Evolutionary conservation across 257 asterid species (phyloP).

Genomic region (Datura wrightii): DNA sequence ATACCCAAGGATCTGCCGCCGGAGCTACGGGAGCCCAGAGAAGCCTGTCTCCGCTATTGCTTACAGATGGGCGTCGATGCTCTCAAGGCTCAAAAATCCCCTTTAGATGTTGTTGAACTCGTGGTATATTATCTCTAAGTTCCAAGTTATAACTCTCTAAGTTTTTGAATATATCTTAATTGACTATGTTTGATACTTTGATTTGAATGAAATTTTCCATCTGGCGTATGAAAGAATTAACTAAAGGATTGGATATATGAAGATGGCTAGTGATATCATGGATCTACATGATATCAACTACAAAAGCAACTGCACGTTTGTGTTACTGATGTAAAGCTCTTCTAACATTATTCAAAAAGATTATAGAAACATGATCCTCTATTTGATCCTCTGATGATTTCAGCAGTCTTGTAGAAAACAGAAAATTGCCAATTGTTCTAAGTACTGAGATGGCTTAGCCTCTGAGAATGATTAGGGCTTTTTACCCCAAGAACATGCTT

Average conservation of each 20-base stretch:
- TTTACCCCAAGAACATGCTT: background rate
- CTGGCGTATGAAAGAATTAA: background rate
- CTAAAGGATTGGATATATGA: background rate
- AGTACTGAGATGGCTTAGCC: background rate
- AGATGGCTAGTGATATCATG: background rate
- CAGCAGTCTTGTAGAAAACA: background rate
- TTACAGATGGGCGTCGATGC: constrained; percentile 81
- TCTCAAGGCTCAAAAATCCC: constrained; percentile 69
- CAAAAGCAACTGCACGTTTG: background rate
- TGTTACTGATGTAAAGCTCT: background rate
- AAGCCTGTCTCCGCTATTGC: constrained; percentile 70
- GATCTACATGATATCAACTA: background rate
- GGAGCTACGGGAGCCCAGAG: constrained; percentile 72
- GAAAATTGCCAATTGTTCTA: background rate
- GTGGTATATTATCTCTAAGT: constrained; percentile 48
- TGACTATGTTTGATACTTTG: background rate
- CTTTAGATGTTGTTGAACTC: constrained; percentile 88
- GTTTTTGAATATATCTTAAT: background rate
- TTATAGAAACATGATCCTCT: background rate
- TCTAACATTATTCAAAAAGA: constrained; percentile 1
- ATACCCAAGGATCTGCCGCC: constrained; percentile 68
- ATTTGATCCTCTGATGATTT: background rate
- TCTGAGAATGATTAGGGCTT: background rate
- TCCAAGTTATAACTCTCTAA: too few species aligned
- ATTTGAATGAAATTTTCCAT: too few species aligned